phyloP scores from a whole-genome alignment of 768 basidiomycete species.

The Gymnopilus junonius region DNA sequence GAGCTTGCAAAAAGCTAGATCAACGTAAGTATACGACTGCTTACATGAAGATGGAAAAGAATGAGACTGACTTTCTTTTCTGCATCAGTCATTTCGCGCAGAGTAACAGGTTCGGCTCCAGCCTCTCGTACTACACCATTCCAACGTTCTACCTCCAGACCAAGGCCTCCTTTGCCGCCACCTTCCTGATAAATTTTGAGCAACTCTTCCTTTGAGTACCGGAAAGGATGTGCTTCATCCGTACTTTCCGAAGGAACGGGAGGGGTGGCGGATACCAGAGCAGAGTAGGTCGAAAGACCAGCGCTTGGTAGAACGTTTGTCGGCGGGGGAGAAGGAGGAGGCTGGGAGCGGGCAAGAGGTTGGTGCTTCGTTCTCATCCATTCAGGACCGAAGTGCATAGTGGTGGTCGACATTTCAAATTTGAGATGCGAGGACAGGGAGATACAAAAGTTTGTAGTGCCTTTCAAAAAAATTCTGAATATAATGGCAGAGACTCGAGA shows the following conservation, averaged over 20 bases:
- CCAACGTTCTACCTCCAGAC: constrained; percentile 87
- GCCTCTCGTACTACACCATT: constrained; percentile 85
- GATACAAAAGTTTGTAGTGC: constrained; percentile 26
- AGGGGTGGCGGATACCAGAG: constrained; percentile 62
- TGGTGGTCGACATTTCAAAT: constrained; percentile 55
- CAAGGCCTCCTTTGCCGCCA: constrained; percentile 72
- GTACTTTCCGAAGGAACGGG: constrained; percentile 55
- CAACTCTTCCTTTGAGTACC: constrained; percentile 86
- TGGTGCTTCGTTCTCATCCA: constrained; percentile 89
- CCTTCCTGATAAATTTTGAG: constrained; percentile 84
- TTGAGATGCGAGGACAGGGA: constrained; percentile 10
- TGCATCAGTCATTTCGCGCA: constrained; percentile 79
- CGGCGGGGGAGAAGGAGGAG: constrained; percentile 65
- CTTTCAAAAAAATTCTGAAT: constrained; percentile 39
- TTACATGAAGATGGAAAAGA: constrained; percentile 17
- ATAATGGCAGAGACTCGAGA: constrained; percentile 25
- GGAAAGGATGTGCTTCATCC: constrained; percentile 78
- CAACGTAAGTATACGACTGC: constrained; percentile 27
- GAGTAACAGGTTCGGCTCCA: constrained; percentile 69
- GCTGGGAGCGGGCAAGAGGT: constrained; percentile 53
- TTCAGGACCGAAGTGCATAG: constrained; percentile 91
- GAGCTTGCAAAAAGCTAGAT: constrained; percentile 78
- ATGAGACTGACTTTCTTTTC: constrained; percentile 82
- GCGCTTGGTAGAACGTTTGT: constrained; percentile 44
- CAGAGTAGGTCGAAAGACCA: constrained; percentile 70